Base-by-base conservation (phyloP, 805 yeast species). In the Danielia oregonensis region DNA sequence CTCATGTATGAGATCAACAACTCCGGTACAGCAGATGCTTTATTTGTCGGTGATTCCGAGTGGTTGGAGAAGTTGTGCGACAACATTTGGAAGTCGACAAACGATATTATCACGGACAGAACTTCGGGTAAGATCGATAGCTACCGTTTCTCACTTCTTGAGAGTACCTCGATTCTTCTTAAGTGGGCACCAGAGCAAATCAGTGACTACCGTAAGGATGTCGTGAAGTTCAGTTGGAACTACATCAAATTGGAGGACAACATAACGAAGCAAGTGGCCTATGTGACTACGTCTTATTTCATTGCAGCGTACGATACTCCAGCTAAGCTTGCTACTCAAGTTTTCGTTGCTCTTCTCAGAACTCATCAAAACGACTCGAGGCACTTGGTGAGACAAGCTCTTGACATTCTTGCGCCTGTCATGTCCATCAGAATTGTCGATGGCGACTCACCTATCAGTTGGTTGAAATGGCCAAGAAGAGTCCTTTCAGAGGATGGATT, bases 391-490 rank as follows among this genome's bases (percentile, higher is more conserved):
- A 78, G 81, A 54, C 94, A 87, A 52, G 94, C 97, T 0, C 67
- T 94, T 24, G 96, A 89, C 50, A 65, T 85, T 4, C 64, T 93
- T 13, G 96, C 97, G 0, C 96, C 96, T 0, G 93, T 84, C 0
- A 72, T 91, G 70, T 79, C 85, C 2, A 70, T 72, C 36, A 68
- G 94, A 33, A 74, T 84, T 60, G 66, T 66, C 1, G 66, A 68
- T 15, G 65, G 63, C 6, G 86, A 78, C 0, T 66, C 75, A 5
- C 73, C 78, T 6, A 65, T 72, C 40, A 70, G 68, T 35, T 93
- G 97, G 97, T 74, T 93, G 33, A 89, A 86, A 46, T 88, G 96
- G 89, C 95, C 96, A 0, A 79, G 97, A 45, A 72, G 97, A 33
- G 93, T 91, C 2, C 68, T 93, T 10, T 80, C 89, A 2, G 97